phyloP scores from a whole-genome alignment of 495 filamentous ascomycete genomes.

The Penicillium pancosmium region DNA sequence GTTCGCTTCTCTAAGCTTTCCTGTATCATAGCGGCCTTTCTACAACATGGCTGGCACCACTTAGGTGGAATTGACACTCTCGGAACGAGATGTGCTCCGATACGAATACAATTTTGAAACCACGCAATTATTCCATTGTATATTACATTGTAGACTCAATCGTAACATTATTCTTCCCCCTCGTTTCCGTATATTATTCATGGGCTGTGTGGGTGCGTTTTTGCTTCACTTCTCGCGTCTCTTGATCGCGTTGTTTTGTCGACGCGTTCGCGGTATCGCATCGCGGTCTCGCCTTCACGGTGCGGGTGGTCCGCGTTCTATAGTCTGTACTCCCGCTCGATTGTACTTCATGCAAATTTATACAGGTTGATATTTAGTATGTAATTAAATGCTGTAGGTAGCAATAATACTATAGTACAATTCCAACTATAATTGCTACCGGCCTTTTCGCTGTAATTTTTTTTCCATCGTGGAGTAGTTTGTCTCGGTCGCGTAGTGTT shows the following conservation, averaged over 20 bases:
- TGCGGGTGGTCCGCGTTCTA: too few relatives aligned
- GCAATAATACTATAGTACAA: too few relatives aligned
- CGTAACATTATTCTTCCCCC: neutral
- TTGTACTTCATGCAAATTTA: neutral
- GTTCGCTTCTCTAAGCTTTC: conserved; percentile 46
- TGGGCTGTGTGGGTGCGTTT: too few relatives aligned
- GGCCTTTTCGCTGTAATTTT: too few relatives aligned
- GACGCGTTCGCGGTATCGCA: too few relatives aligned
- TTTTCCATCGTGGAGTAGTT: too few relatives aligned
- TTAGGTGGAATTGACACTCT: conserved; percentile 34
- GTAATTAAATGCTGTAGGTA: too few relatives aligned
- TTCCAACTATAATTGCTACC: too few relatives aligned
- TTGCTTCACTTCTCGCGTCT: too few relatives aligned
- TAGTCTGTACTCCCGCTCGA: neutral
- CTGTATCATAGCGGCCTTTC: conserved; percentile 54
- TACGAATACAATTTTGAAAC: conserved; percentile 50
- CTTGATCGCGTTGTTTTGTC: too few relatives aligned
- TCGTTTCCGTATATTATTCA: neutral
- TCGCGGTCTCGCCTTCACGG: too few relatives aligned
- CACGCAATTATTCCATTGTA: conserved; percentile 1
- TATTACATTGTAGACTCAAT: neutral
- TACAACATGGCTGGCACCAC: conserved; percentile 47
- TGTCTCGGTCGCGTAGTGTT: neutral
- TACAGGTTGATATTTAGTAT: too few relatives aligned
- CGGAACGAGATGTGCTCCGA: conserved; percentile 31